phyloP scores from a whole-genome alignment of 2,329 filamentous ascomycete genomes.

The Sporothrix sp. region DNA sequence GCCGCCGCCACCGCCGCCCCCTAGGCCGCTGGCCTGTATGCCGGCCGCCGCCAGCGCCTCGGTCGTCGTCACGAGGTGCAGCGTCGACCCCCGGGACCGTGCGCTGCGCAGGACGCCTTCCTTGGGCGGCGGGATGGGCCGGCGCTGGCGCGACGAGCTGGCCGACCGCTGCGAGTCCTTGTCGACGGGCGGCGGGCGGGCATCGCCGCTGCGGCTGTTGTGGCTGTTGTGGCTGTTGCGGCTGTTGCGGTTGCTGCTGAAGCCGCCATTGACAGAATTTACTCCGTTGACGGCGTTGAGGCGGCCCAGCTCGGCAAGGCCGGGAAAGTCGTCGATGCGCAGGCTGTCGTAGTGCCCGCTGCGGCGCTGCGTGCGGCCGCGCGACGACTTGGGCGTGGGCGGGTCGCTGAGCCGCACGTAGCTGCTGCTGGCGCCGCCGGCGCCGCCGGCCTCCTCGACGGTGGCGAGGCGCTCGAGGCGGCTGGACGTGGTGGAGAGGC shows the following conservation, averaged over 20 bases:
- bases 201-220: constrained; percentile 29
- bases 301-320: constrained; percentile 54
- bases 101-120: constrained; percentile 61
- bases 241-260: background rate
- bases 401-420: constrained; percentile 35
- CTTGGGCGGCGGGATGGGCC: constrained; percentile 74
- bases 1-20: constrained; percentile 17
- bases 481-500: constrained; percentile 82
- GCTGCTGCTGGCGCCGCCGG: constrained; percentile 19
- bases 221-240: constrained; percentile 23
- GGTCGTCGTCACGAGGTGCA: constrained; percentile 69
- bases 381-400: constrained; percentile 49
- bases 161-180: constrained; percentile 67
- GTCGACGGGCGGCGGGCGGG: constrained; percentile 65
- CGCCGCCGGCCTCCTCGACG: constrained; percentile 27
- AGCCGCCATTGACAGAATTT: too few species aligned
- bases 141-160: constrained; percentile 68
- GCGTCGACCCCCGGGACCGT: constrained; percentile 69
- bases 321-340: constrained; percentile 63
- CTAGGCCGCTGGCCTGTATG: background rate
- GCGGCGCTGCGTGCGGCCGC: constrained; percentile 69
- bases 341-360: constrained; percentile 56
- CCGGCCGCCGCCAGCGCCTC: constrained; percentile 36
- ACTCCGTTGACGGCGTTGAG: too few species aligned
- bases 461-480: constrained; percentile 73